These are phyloP conservation scores for Solanum megistacrolobum DNA, from an alignment of 257 asterid genomes.

Conservation along the genomic window DNA sequence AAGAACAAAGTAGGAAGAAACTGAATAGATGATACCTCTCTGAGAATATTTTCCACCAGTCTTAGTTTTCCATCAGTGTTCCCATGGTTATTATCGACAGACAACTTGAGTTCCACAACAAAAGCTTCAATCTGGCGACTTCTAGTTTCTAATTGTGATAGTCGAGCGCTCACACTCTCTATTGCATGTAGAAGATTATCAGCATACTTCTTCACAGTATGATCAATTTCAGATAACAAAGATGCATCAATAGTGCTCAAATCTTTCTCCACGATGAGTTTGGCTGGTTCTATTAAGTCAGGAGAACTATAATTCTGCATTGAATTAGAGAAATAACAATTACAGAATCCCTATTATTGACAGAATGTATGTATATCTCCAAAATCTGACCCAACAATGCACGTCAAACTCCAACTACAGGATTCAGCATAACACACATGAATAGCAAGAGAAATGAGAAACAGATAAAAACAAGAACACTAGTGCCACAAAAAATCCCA, in stretches of 20 bases:
- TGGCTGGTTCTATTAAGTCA: slow-evolving; percentile 56
- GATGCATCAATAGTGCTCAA: slow-evolving; percentile 25
- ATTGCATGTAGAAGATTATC: slow-evolving; percentile 66
- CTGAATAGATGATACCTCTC: slow-evolving; percentile 47
- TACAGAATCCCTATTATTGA: not conserved
- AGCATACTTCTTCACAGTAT: slow-evolving; percentile 63
- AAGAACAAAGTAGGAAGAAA: not conserved
- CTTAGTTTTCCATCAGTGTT: slow-evolving; percentile 68
- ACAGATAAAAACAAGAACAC: not conserved
- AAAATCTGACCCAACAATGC: not conserved
- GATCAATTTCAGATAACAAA: slow-evolving; percentile 70
- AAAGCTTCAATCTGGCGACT: slow-evolving; percentile 61
- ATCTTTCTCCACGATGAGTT: slow-evolving; percentile 47
- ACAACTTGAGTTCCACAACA: slow-evolving; percentile 66
- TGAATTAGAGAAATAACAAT: not conserved
- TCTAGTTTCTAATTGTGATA: slow-evolving; percentile 82
- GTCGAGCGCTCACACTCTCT: slow-evolving; percentile 62
- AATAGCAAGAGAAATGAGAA: not conserved
- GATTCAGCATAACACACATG: not conserved
- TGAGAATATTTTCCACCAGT: slow-evolving; percentile 64
- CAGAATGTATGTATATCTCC: not conserved
- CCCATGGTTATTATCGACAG: slow-evolving; percentile 62
- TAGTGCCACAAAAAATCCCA: not conserved
- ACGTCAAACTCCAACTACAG: not conserved
- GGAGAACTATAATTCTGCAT: slow-evolving; percentile 50